Evolutionary conservation across 257 asterid genomes (phyloP).

Genomic region (Solanum medicagineum): DNA sequence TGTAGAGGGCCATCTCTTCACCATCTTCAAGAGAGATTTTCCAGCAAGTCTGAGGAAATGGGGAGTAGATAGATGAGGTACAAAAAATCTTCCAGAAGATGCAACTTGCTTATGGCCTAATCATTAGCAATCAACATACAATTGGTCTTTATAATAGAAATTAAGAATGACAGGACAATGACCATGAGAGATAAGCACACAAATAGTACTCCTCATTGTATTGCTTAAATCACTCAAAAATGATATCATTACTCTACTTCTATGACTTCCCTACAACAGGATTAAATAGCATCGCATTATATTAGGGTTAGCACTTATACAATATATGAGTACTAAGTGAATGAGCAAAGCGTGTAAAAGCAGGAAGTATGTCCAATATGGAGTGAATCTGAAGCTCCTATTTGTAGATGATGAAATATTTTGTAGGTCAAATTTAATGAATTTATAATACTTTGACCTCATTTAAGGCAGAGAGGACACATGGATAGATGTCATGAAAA

Average conservation of each 20-base stretch:
- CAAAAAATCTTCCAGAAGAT: constrained; percentile 2
- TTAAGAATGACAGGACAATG: not conserved
- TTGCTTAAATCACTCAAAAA: not conserved
- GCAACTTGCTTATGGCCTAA: not conserved
- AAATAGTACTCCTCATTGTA: not conserved
- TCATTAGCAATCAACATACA: not conserved
- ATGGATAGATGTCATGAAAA: not conserved
- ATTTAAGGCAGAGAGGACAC: not conserved
- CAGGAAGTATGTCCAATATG: not conserved
- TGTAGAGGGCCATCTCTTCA: constrained; percentile 97
- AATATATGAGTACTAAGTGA: not conserved
- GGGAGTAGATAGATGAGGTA: constrained; percentile 1
- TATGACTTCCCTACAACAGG: not conserved
- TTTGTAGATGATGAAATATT: not conserved
- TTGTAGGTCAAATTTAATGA: not conserved
- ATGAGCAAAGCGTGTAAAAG: not conserved
- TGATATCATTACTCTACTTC: not conserved
- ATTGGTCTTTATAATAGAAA: not conserved
- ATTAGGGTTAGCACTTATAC: not conserved
- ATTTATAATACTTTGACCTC: not conserved
- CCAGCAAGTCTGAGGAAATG: constrained; percentile 64
- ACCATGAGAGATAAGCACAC: not conserved
- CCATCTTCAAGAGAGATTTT: constrained; percentile 68
- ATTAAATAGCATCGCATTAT: not conserved
- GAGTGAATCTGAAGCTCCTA: not conserved